Conservation (phyloP, 2,329 filamentous ascomycete genomes). For the Phialophora verrucosa region DNA sequence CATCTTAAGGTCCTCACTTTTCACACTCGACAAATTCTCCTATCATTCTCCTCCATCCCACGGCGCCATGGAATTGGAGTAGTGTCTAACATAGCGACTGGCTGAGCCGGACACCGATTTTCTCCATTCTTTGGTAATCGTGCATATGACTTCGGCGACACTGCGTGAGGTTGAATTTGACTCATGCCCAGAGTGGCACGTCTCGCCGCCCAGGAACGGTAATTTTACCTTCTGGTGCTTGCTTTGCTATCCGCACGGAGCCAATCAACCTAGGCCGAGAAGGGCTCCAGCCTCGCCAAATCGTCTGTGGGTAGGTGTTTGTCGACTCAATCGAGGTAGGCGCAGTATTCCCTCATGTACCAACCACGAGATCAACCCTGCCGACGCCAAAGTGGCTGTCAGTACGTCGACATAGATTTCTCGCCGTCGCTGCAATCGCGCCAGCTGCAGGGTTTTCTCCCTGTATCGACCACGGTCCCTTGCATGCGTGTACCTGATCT, state of each 20-base stretch:
- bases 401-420: slow-evolving; percentile 31
- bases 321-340: slow-evolving; percentile 27
- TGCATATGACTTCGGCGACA: background rate
- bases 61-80: background rate
- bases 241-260: background rate
- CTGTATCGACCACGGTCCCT: slow-evolving; percentile 14
- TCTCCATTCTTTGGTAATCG: background rate
- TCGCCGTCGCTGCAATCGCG: slow-evolving; percentile 23
- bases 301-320: slow-evolving; percentile 19
- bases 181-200: background rate
- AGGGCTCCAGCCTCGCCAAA: slow-evolving; percentile 39
- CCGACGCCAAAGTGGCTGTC: slow-evolving; percentile 23
- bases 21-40: background rate
- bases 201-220: background rate
- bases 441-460: slow-evolving; percentile 28
- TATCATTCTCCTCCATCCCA: background rate
- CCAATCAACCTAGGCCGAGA: slow-evolving; percentile 31
- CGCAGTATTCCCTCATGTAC: slow-evolving; percentile 44
- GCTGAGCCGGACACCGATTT: background rate
- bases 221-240: background rate
- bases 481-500: slow-evolving; percentile 18
- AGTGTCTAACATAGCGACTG: background rate
- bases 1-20: slow-evolving; percentile 36
- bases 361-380: slow-evolving; percentile 30
- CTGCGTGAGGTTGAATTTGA: background rate